Conservation (phyloP, 441 rosid species). For the Iberis amara region DNA sequence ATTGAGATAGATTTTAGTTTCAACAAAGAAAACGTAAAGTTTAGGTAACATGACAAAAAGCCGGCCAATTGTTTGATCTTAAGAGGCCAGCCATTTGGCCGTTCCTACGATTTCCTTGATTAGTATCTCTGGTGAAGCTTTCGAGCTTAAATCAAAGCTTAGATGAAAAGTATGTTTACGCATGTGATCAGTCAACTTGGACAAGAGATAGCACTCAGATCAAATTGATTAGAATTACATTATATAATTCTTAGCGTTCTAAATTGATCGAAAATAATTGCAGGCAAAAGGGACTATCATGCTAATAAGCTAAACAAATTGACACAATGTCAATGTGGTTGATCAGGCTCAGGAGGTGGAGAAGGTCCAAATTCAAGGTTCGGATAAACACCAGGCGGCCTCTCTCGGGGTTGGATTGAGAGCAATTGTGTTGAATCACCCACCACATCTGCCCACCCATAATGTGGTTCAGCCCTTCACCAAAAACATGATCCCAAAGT, state of each 20-base stretch:
- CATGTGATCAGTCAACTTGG: no score
- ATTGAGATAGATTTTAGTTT: no score
- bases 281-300: constrained; percentile 11
- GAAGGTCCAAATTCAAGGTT: constrained; percentile 61
- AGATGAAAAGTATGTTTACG: no score
- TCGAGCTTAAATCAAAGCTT: no score
- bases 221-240: not conserved
- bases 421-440: constrained; percentile 83
- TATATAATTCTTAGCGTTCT: constrained; percentile 22
- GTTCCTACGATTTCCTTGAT: no score
- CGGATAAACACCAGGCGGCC: constrained; percentile 79
- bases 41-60: no score
- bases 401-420: constrained; percentile 63
- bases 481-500: constrained; percentile 15
- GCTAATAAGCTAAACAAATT: constrained; percentile 20
- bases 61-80: no score
- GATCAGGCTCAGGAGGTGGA: constrained; percentile 41
- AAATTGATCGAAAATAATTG: not conserved
- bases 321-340: constrained; percentile 30
- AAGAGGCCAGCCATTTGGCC: no score
- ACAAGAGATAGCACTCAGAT: no score
- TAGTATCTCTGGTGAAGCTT: no score
- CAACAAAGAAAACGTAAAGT: no score
- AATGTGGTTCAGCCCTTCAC: constrained; percentile 84
- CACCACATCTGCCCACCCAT: constrained; percentile 93